phyloP scores from a whole-genome alignment of 495 filamentous ascomycete genomes.

The Articulospora tetracladia region DNA sequence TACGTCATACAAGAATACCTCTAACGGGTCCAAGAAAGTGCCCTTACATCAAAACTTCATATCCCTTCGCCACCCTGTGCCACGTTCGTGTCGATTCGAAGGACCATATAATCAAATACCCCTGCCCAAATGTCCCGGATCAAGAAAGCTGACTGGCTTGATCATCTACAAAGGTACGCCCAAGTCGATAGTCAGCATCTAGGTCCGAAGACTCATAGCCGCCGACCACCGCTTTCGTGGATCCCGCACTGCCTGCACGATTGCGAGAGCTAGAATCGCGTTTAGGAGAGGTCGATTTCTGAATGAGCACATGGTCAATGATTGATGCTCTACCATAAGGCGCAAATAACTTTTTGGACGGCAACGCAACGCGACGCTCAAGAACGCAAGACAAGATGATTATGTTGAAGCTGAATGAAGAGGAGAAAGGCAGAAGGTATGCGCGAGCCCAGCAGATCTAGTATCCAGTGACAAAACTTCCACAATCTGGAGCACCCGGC shows the following conservation, averaged over 20 bases:
- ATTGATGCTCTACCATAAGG: conserved; percentile 2
- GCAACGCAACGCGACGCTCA: conserved; percentile 2
- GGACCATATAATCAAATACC: not conserved
- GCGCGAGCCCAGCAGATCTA: conserved; percentile 23
- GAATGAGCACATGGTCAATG: conserved; percentile 16
- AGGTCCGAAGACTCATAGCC: conserved; percentile 8
- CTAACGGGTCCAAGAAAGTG: not conserved
- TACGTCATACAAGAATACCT: conserved; percentile 13
- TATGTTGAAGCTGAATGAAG: conserved; percentile 2
- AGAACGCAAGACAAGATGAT: conserved; percentile 9
- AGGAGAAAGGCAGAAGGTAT: conserved; percentile 17
- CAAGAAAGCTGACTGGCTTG: conserved; percentile 25
- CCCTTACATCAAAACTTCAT: conserved; percentile 2
- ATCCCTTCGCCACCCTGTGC: not conserved
- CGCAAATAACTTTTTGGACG: not conserved
- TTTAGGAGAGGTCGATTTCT: conserved; percentile 15
- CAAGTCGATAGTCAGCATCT: conserved; percentile 5
- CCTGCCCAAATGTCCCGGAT: not conserved
- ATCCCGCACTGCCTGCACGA: conserved; percentile 11
- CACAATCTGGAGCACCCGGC: conserved; percentile 14
- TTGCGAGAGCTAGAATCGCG: conserved; percentile 7
- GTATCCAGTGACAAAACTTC: conserved; percentile 18
- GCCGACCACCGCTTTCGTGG: conserved; percentile 14
- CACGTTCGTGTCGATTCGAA: not conserved
- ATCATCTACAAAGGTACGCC: conserved; percentile 18